phyloP scores from a whole-genome alignment of 768 basidiomycete genomes.

The Tylopilus subfusipes region DNA sequence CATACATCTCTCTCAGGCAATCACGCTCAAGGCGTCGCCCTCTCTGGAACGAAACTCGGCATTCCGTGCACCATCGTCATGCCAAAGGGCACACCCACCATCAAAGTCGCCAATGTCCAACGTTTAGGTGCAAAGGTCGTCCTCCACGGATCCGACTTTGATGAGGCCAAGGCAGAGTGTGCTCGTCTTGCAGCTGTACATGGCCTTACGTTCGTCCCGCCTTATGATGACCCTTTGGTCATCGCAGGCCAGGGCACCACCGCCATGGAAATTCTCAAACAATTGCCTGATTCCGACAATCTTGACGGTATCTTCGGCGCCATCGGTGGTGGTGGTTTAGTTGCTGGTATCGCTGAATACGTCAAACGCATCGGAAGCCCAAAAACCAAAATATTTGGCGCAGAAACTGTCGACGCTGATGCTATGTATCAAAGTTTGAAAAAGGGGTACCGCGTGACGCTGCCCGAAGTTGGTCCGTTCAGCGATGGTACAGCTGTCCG shows the following conservation, averaged over 20 bases:
- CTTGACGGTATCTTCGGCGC: conserved; percentile 85
- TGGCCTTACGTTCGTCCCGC: conserved; percentile 87
- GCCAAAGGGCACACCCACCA: conserved; percentile 91
- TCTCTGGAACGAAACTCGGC: conserved; percentile 82
- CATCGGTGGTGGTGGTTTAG: conserved; percentile 93
- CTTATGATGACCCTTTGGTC: conserved; percentile 95
- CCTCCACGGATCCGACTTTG: conserved; percentile 88
- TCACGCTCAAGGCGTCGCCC: conserved; percentile 96
- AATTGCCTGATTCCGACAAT: conserved; percentile 67
- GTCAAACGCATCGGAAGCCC: conserved; percentile 91
- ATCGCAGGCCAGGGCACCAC: conserved; percentile 97
- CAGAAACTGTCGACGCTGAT: conserved; percentile 94
- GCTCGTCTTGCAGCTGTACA: conserved; percentile 73
- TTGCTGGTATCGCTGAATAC: conserved; percentile 88
- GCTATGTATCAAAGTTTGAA: conserved; percentile 85
- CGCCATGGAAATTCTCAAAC: conserved; percentile 93
- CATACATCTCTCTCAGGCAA: conserved; percentile 59
- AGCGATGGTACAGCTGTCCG: conserved; percentile 97
- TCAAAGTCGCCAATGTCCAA: conserved; percentile 95
- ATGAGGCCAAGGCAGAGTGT: conserved; percentile 94
- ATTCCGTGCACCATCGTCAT: conserved; percentile 99
- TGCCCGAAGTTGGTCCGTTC: conserved; percentile 92
- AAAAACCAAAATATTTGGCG: conserved; percentile 75
- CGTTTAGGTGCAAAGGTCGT: conserved; percentile 94
- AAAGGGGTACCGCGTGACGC: conserved; percentile 75